These are phyloP conservation scores for Leccinum pachyderme DNA, from an alignment of 1,284 basidiomycete species.

Conservation along the genomic window DNA sequence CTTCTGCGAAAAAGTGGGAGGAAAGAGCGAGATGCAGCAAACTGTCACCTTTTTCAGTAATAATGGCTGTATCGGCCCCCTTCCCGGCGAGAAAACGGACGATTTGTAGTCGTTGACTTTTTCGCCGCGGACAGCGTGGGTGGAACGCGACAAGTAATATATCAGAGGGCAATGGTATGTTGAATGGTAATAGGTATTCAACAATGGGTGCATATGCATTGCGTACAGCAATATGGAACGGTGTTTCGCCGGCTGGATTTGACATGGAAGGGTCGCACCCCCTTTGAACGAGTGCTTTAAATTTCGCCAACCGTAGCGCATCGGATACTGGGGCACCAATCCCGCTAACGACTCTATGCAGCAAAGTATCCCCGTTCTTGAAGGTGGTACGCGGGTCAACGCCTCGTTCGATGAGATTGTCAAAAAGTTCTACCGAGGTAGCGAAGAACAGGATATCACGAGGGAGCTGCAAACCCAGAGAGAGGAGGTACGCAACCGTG, in stretches of 20 bases:
- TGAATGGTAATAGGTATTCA: background rate
- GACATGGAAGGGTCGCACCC: background rate
- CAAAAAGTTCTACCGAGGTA: background rate
- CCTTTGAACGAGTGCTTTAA: background rate
- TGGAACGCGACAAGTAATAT: conserved; percentile 3
- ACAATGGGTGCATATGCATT: background rate
- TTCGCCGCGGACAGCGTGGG: background rate
- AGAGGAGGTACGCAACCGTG: background rate
- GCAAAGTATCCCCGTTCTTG: background rate
- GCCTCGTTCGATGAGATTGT: background rate
- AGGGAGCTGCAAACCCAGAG: background rate
- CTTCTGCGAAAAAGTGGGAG: background rate
- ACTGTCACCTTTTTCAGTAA: conserved; percentile 1
- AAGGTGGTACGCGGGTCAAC: background rate
- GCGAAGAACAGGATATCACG: background rate
- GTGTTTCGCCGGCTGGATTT: conserved; percentile 2
- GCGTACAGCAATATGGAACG: conserved; percentile 1
- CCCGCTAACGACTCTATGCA: background rate
- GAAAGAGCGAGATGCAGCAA: conserved; percentile 3
- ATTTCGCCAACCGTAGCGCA: background rate
- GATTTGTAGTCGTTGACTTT: background rate
- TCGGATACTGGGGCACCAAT: background rate
- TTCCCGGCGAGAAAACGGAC: conserved; percentile 2
- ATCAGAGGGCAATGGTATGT: background rate
- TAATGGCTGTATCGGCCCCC: background rate